phyloP scores from a whole-genome alignment of 805 yeast genomes.

The Candida maesae region DNA sequence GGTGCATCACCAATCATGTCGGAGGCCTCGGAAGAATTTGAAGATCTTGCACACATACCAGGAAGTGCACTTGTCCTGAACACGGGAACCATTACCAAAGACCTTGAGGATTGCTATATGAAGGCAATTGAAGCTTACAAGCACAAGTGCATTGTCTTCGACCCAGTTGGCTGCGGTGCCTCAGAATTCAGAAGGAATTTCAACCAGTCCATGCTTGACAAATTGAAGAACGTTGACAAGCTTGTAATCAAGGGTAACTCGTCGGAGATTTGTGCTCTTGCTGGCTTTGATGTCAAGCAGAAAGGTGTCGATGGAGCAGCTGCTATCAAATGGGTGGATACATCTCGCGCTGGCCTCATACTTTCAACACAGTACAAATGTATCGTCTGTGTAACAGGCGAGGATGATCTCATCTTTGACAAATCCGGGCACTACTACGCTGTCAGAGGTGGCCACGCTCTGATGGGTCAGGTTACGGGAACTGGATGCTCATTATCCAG shows the following conservation, averaged over 20 bases:
- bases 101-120: slow-evolving; percentile 35
- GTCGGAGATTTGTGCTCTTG: slow-evolving; percentile 68
- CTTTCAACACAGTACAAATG: slow-evolving; percentile 51
- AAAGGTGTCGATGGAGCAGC: slow-evolving; percentile 64
- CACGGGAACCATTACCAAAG: slow-evolving; percentile 60
- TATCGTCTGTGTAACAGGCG: slow-evolving; percentile 72
- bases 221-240: slow-evolving; percentile 41
- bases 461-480: slow-evolving; percentile 73
- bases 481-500: slow-evolving; percentile 83
- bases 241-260: slow-evolving; percentile 79
- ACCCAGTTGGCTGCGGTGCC: slow-evolving; percentile 95
- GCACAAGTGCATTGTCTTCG: slow-evolving; percentile 67
- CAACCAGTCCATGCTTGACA: slow-evolving; percentile 46
- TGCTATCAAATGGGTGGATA: slow-evolving; percentile 21
- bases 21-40: slow-evolving; percentile 63
- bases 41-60: slow-evolving; percentile 56
- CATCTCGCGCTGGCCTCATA: slow-evolving; percentile 38
- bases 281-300: slow-evolving; percentile 50
- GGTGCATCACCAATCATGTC: slow-evolving; percentile 92
- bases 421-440: no score
- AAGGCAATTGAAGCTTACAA: slow-evolving; percentile 53
- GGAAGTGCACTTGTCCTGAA: slow-evolving; percentile 59
- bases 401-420: slow-evolving; percentile 40
- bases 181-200: slow-evolving; percentile 50
- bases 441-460: slow-evolving; percentile 56